Conservation (phyloP, 805 yeast species). For the Kodamaea kaohsiungensis region DNA sequence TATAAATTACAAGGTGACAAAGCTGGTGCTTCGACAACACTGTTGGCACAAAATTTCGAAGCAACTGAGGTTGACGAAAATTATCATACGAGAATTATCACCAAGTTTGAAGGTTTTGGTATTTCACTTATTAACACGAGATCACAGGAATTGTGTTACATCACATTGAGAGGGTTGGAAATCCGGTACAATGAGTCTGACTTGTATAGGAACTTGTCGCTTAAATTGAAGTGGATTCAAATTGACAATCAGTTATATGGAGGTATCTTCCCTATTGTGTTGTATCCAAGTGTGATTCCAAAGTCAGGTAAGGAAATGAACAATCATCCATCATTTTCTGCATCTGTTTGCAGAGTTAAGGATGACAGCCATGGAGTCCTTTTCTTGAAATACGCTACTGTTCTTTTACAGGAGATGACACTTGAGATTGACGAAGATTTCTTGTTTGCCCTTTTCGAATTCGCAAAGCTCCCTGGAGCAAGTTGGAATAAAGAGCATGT, state of each 20-base stretch:
- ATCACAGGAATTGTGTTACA: slow-evolving; percentile 76
- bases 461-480: slow-evolving; percentile 79
- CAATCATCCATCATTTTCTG: slow-evolving; percentile 88
- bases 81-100: slow-evolving; percentile 50
- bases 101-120: slow-evolving; percentile 84
- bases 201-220: slow-evolving; percentile 73
- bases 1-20: slow-evolving; percentile 52
- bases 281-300: slow-evolving; percentile 90
- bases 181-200: slow-evolving; percentile 81
- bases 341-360: slow-evolving; percentile 77
- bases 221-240: slow-evolving; percentile 92
- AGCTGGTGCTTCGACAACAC: slow-evolving; percentile 22
- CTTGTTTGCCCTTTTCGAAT: slow-evolving; percentile 76
- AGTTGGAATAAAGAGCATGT: slow-evolving; percentile 56
- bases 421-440: slow-evolving; percentile 94
- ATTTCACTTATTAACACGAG: slow-evolving; percentile 75
- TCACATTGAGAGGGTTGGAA: slow-evolving; percentile 82
- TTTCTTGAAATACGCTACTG: slow-evolving; percentile 88
- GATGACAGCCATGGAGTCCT: slow-evolving; percentile 90
- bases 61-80: slow-evolving; percentile 54
- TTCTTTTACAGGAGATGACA: slow-evolving; percentile 86
- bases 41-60: slow-evolving; percentile 49
- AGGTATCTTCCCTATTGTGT: slow-evolving; percentile 79
- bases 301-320: slow-evolving; percentile 80
- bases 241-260: slow-evolving; percentile 90